phyloP scores from a whole-genome alignment of 495 filamentous ascomycete species.

The Xylaria flabelliformis region DNA sequence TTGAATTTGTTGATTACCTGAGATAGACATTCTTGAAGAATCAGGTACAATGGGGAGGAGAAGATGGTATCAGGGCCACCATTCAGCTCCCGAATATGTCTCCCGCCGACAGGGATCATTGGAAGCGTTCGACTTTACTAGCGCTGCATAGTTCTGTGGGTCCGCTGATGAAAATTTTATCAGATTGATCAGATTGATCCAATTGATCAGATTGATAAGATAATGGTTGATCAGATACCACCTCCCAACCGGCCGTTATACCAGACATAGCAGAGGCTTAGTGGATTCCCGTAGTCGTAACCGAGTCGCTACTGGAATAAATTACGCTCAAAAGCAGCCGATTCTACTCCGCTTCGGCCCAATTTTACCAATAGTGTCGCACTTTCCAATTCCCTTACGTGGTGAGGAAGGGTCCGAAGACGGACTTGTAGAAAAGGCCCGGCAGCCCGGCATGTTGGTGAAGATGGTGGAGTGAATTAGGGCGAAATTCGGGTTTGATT shows the following conservation, averaged over 20 bases:
- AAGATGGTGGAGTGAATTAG: neutral
- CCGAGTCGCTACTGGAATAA: neutral
- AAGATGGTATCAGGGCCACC: neutral
- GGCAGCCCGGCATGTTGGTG: neutral
- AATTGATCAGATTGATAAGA: slow-evolving; percentile 29
- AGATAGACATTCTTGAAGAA: neutral
- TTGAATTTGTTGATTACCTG: neutral
- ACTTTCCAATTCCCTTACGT: neutral
- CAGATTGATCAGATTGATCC: slow-evolving; percentile 22
- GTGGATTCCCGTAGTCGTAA: neutral
- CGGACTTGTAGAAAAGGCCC: neutral
- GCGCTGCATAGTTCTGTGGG: slow-evolving; percentile 11
- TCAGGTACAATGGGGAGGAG: neutral
- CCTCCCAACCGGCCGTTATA: neutral
- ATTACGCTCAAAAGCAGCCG: neutral
- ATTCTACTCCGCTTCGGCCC: neutral
- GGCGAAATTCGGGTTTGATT: neutral
- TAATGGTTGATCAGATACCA: slow-evolving; percentile 17
- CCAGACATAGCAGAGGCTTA: neutral
- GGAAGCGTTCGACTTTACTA: neutral
- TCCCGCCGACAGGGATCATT: neutral
- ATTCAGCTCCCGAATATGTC: neutral
- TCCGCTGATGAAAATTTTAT: slow-evolving; percentile 21
- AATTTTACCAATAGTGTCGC: slow-evolving; percentile 9
- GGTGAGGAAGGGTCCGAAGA: slow-evolving; percentile 12